Base-by-base conservation (phyloP, 176 grass and related monocot genomes). In the Paspalum vaginatum region DNA sequence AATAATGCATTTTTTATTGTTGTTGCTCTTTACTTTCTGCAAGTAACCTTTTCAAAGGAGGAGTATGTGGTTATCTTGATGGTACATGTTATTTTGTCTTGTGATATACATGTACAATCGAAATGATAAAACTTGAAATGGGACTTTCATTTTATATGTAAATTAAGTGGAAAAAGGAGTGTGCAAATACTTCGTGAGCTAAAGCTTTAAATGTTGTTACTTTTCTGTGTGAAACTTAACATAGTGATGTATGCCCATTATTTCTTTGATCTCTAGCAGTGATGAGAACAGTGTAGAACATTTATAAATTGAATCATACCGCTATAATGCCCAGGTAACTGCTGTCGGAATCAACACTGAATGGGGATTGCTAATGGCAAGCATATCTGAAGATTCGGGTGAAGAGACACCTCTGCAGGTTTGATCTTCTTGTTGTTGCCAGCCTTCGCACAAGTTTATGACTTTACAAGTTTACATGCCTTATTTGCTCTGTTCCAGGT, bases 401-500 rank as follows among this genome's bases (percentile, higher is more conserved):
- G 92, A 99, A 95, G 96, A 99, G 82, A 99, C 92, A 82, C 92
- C 96, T 65, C 84, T 99, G 53, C 92, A 99, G 88, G 96, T 95
- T 86, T 85, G 55, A 39, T 73, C 16, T 83, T 79, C 17, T 84
- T 57, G 12, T 76, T 86, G 27, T 79, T 83, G 40, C 52, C 39
- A 61, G 9, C 21, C 11, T 75, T 60, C 51, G 24, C 65, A 32
- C 1, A 2, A 42, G 32, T 79, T 56, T 38, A 44, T 83, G 48
- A 76, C 3, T 68, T 86, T 25, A 44, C 47, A 65, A 75, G 9
- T 68, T 86, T 25, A 44, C 47, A 65, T 79, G 9, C 16, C 13
- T 62, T 46, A 50, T 63, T 82, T 89, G 38, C 74, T 79, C 14
- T 87, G 42, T 17, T 48, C 66, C 63, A 99, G 96, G 96, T 99